Evolutionary conservation across 257 asterid species (phyloP).

Genomic region (Rehmannia glutinosa): DNA sequence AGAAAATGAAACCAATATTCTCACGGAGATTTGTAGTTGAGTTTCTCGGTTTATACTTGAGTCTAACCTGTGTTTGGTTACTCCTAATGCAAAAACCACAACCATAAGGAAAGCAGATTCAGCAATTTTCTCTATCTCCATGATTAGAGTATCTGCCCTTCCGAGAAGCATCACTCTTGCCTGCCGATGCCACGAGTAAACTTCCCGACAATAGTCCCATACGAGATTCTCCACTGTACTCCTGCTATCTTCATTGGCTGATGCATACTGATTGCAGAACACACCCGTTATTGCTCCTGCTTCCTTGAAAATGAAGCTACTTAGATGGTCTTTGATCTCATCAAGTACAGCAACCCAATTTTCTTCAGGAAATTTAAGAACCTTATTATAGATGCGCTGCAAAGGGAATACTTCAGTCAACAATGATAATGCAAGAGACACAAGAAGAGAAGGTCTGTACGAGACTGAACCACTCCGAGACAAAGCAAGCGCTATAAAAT

Average conservation of each 20-base stretch:
- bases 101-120: constrained; percentile 96
- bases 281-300: constrained; percentile 82
- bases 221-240: constrained; percentile 58
- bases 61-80: constrained; percentile 63
- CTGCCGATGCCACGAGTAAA: constrained; percentile 69
- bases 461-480: constrained; percentile 71
- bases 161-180: constrained; percentile 48
- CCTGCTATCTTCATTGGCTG: constrained; percentile 56
- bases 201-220: constrained; percentile 69
- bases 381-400: constrained; percentile 40
- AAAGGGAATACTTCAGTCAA: constrained; percentile 76
- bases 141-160: constrained; percentile 37
- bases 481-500: constrained; percentile 66
- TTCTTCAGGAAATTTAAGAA: constrained; percentile 36
- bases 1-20: constrained; percentile 75
- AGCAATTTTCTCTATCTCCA: constrained; percentile 72
- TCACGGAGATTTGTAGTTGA: constrained; percentile 52
- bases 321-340: constrained; percentile 52
- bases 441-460: constrained; percentile 39
- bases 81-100: constrained; percentile 80
- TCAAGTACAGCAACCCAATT: constrained; percentile 28
- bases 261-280: constrained; percentile 71
- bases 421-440: constrained; percentile 59
- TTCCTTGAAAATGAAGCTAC: constrained; percentile 63
- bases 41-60: constrained; percentile 35